Evolutionary conservation across 345 rosid species (phyloP).

Genomic region (Acer campestre): DNA sequence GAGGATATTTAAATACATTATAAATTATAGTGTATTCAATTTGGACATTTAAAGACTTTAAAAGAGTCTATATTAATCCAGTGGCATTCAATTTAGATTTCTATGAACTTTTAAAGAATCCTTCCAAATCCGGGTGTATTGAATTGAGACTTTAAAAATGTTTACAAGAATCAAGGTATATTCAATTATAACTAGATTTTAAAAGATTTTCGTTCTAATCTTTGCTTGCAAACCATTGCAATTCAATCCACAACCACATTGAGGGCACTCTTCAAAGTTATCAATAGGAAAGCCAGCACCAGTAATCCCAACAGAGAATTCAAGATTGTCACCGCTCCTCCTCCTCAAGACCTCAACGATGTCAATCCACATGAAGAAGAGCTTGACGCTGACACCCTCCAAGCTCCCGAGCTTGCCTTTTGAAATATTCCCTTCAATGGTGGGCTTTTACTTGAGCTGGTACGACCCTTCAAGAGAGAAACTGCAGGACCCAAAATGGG

Average conservation of each 20-base stretch:
- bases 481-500: conserved; percentile 49
- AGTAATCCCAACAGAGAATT: conserved; percentile 67
- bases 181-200: too few species aligned
- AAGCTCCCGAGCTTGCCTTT: conserved; percentile 43
- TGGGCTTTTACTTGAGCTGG: conserved; percentile 48
- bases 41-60: too few species aligned
- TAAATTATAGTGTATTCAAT: too few species aligned
- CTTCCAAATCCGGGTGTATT: too few species aligned
- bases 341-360: conserved; percentile 63
- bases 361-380: conserved; percentile 58
- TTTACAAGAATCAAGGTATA: too few species aligned
- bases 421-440: conserved; percentile 50
- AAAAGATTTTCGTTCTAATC: conserved; percentile 27
- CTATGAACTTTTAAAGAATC: too few species aligned
- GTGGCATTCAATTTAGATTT: too few species aligned
- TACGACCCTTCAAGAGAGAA: conserved; percentile 62
- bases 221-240: conserved; percentile 37
- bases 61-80: too few species aligned
- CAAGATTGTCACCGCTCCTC: conserved; percentile 49
- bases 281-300: conserved; percentile 63
- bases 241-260: conserved; percentile 84
- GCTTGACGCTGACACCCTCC: conserved; percentile 67
- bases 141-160: too few species aligned
- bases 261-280: conserved; percentile 78
- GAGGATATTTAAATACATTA: too few species aligned